phyloP scores from a whole-genome alignment of 208 protist species.

The Leishmania aethiopica region DNA sequence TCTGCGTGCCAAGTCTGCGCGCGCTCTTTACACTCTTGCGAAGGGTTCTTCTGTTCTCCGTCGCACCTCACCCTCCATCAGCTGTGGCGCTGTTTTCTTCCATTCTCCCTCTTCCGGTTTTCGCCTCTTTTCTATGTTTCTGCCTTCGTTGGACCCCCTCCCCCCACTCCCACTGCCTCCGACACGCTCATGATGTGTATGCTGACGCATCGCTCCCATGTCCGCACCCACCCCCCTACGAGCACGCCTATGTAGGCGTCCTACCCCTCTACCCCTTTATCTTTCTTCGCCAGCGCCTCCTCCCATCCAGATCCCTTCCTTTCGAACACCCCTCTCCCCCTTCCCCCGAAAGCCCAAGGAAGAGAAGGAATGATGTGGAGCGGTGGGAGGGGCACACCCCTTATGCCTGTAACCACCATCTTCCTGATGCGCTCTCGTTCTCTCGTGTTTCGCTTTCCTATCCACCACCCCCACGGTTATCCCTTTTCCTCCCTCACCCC shows the following conservation, averaged over 20 bases:
- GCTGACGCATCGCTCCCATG: neutral
- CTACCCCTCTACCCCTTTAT: conserved; percentile 2
- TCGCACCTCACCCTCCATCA: neutral
- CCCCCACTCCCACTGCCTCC: neutral
- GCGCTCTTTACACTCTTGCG: too few species aligned
- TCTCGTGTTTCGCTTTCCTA: neutral
- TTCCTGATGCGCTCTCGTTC: neutral
- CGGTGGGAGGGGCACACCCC: neutral
- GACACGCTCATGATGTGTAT: neutral
- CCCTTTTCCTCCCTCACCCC: neutral
- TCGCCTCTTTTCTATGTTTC: neutral
- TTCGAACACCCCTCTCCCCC: neutral
- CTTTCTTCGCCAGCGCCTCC: neutral
- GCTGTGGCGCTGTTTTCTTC: neutral
- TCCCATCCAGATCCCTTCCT: neutral
- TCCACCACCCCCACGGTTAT: too few species aligned
- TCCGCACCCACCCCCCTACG: neutral
- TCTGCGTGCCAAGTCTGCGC: too few species aligned
- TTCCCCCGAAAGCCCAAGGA: neutral
- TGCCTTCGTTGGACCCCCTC: too few species aligned
- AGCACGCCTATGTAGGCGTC: neutral
- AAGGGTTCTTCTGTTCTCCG: too few species aligned
- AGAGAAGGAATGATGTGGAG: neutral
- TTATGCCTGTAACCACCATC: neutral
- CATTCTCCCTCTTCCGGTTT: too few species aligned